Evolutionary conservation across 257 asterid species (phyloP).

Genomic region (Solanum pimpinellifolium): DNA sequence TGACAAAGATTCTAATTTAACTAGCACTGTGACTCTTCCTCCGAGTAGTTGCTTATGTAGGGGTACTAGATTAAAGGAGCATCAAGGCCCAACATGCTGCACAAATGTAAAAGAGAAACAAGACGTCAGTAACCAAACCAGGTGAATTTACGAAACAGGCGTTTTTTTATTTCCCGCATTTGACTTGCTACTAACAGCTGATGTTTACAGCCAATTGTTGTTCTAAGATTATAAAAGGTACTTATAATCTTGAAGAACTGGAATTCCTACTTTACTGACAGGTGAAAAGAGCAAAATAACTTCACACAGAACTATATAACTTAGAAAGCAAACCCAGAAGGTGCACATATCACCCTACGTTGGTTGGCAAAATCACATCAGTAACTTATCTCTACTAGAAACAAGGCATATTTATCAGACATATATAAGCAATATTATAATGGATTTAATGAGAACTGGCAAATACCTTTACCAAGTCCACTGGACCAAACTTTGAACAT

Average conservation of each 20-base stretch:
- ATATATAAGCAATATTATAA: neutral
- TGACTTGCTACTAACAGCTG: neutral
- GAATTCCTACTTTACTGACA: neutral
- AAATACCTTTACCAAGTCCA: slow-evolving; percentile 72
- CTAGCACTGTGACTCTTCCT: neutral
- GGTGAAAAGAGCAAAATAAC: neutral
- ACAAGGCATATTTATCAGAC: neutral
- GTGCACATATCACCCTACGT: neutral
- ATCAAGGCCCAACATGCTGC: neutral
- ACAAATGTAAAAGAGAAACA: neutral
- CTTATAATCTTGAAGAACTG: neutral
- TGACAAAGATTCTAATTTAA: neutral
- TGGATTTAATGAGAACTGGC: neutral
- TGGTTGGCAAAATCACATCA: neutral
- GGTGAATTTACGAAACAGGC: neutral
- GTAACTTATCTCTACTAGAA: neutral
- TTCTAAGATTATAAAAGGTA: neutral
- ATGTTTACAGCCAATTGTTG: neutral
- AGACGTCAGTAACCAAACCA: neutral
- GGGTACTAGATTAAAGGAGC: neutral
- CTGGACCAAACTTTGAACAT: slow-evolving; percentile 83
- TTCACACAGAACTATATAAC: neutral
- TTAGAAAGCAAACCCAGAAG: neutral
- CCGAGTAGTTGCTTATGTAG: neutral
- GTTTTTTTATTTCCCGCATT: neutral